Base-by-base conservation (phyloP, 2,329 filamentous ascomycete genomes). In the Neocatenulostroma microsporum region DNA sequence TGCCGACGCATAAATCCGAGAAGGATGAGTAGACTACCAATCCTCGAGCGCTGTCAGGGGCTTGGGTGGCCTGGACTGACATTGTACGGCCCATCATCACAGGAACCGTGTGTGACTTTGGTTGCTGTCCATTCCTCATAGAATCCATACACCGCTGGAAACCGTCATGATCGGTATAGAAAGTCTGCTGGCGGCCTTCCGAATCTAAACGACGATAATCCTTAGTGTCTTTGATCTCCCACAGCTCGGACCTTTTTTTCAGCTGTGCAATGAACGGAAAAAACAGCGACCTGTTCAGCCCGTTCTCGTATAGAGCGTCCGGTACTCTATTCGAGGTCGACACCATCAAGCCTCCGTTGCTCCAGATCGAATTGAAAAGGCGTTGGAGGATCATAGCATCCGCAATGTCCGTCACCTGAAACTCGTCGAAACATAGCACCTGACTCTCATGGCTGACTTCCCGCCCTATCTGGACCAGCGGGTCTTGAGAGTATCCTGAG, bases 241-340 rank as follows among this genome's bases (percentile, higher is more conserved):
- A 87, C 37, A 86, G 78, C 51, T 87, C n/a, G n/a, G n/a, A 82
- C 54, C 82, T 87, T 35, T 82, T 67, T 54, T 80, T 81, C 23
- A 88, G 56, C 0, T 86, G 76, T 28, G 84, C 76, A 8, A 88
- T 63, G 43, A 88, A 87, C 2, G 72, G 70, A 3, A 78, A 70
- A 62, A 87, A 86, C 43, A 53, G 26, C 20, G 46, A 42, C 2
- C 51, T 32, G 34, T 53, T 49, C 31, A 54, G 41, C 3, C 58
- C 57, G 53, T 54, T 30, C 44, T 46, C 46, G 49, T 6, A 71
- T 66, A 29, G 74, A 58, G 18, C 70, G 57, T 86, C 81, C 0
- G 83, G 82, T 74, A 86, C 80, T 8, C 84, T 74, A 54, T 88
- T 89, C 5, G 80, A 85, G 0, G 81, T 86, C 2, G 82, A 82